Percentiles rank a stretch among this genome's conserved stretches.
These are phyloP conservation scores for Pyrenochaeta sp. DNA, from an alignment of 2,329 filamentous ascomycete genomes.

Conservation along the genomic window DNA sequence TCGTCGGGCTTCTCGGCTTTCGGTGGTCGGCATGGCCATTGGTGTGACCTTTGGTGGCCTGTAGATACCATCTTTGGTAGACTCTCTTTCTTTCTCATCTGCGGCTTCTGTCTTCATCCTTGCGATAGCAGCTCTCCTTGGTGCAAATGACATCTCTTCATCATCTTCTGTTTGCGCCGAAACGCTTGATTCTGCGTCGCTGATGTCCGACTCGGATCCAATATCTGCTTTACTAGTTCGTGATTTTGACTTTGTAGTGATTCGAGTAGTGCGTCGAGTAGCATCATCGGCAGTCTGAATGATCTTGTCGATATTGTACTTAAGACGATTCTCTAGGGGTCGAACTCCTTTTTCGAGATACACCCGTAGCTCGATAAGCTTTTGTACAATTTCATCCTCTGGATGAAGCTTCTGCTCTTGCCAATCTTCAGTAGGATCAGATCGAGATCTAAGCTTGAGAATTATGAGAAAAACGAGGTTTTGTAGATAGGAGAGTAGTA, in stretches of 20 bases:
- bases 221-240: conserved; percentile 47
- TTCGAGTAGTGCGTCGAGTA: conserved; percentile 40
- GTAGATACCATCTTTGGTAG: conserved; percentile 75
- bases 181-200: conserved; percentile 41
- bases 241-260: conserved; percentile 22
- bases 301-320: conserved; percentile 96
- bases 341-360: conserved; percentile 93
- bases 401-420: conserved; percentile 55
- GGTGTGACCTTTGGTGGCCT: conserved; percentile 87
- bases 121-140: conserved; percentile 62
- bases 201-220: conserved; percentile 54
- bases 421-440: conserved; percentile 34
- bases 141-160: conserved; percentile 69
- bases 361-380: conserved; percentile 88
- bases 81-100: conserved; percentile 35
- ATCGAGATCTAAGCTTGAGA: conserved; percentile 69
- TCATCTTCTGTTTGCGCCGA: conserved; percentile 42
- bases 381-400: conserved; percentile 77
- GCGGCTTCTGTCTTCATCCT: conserved; percentile 34
- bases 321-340: conserved; percentile 87
- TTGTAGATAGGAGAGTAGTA: conserved; percentile 95
- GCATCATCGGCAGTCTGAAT: conserved; percentile 84
- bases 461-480: conserved; percentile 90
- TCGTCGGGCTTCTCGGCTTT: conserved; percentile 67
- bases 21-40: conserved; percentile 77